Conservation (phyloP, 768 basidiomycete species). For the Suillus subluteus region DNA sequence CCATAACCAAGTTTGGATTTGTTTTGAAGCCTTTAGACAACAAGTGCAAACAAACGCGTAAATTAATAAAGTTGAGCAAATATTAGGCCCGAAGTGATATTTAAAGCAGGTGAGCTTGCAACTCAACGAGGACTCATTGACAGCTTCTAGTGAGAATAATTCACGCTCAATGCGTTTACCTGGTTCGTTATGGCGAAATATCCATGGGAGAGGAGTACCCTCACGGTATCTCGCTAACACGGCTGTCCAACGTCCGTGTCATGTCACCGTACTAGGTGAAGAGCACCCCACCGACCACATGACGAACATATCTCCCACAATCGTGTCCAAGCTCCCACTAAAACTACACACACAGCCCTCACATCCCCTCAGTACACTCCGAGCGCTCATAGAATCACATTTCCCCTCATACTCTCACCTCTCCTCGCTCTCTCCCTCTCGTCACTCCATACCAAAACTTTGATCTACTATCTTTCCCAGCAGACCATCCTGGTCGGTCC, state of each 20-base stretch:
- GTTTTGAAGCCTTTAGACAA: conserved; percentile 12
- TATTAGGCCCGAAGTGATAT: background rate
- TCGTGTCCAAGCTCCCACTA: conserved; percentile 78
- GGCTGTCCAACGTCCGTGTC: conserved; percentile 16
- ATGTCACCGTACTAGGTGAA: conserved; percentile 59
- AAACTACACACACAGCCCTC: conserved; percentile 74
- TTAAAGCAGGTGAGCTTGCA: background rate
- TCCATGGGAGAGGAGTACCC: conserved; percentile 4
- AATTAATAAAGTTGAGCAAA: background rate
- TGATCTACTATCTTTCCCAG: conserved; percentile 93
- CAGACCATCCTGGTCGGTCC: conserved; percentile 91
- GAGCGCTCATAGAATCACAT: conserved; percentile 81
- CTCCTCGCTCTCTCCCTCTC: conserved; percentile 80
- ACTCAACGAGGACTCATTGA: background rate
- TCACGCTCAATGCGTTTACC: conserved; percentile 21
- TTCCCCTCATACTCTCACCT: conserved; percentile 75
- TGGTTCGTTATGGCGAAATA: conserved; percentile 9
- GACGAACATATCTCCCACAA: conserved; percentile 87
- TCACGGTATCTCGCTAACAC: conserved; percentile 20
- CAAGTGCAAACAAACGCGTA: conserved; percentile 26
- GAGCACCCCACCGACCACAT: conserved; percentile 74
- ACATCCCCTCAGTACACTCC: conserved; percentile 89
- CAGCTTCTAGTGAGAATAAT: background rate
- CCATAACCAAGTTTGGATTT: conserved; percentile 16
- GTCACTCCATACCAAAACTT: conserved; percentile 94